A percentile compares a stretch with the other conserved stretches of the same genome.
Conservation (phyloP, 1,284 basidiomycete genomes). For the Papiliotrema flavescens region DNA sequence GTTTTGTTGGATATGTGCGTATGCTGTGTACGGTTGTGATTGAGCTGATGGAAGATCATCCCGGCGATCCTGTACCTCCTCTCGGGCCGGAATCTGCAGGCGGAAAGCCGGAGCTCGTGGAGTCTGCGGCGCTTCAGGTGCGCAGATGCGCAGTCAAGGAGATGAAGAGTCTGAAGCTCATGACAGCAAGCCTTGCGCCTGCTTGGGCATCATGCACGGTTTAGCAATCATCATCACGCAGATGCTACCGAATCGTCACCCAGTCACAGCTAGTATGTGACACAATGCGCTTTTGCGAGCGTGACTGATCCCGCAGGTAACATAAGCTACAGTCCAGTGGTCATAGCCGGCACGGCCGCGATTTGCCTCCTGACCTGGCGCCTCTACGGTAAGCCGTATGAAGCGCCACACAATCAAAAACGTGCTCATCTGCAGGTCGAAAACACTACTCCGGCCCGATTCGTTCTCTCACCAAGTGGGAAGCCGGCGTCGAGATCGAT, state of each 20-base stretch:
- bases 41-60: slow-evolving; percentile 13
- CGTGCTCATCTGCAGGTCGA: slow-evolving; percentile 10
- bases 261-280: slow-evolving; percentile 31
- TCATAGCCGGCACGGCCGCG: slow-evolving; percentile 28
- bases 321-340: slow-evolving; percentile 44
- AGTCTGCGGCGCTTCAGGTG: slow-evolving; percentile 37
- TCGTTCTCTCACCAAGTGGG: slow-evolving; percentile 47
- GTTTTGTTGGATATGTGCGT: slow-evolving; percentile 44
- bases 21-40: not conserved
- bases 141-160: not conserved
- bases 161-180: not conserved
- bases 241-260: slow-evolving; percentile 32
- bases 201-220: slow-evolving; percentile 31
- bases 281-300: not conserved
- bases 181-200: slow-evolving; percentile 35
- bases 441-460: slow-evolving; percentile 47
- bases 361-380: slow-evolving; percentile 37
- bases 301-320: slow-evolving; percentile 17
- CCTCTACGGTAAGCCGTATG: slow-evolving; percentile 27
- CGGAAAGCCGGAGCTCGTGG: slow-evolving; percentile 45
- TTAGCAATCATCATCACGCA: slow-evolving; percentile 31
- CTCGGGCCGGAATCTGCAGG: slow-evolving; percentile 36
- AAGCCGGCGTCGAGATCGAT: slow-evolving; percentile 47
- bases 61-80: slow-evolving; percentile 42
- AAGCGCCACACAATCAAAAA: too few species aligned